Evolutionary conservation across 495 filamentous ascomycete species (phyloP).

Genomic region (Cladorrhinum samala): DNA sequence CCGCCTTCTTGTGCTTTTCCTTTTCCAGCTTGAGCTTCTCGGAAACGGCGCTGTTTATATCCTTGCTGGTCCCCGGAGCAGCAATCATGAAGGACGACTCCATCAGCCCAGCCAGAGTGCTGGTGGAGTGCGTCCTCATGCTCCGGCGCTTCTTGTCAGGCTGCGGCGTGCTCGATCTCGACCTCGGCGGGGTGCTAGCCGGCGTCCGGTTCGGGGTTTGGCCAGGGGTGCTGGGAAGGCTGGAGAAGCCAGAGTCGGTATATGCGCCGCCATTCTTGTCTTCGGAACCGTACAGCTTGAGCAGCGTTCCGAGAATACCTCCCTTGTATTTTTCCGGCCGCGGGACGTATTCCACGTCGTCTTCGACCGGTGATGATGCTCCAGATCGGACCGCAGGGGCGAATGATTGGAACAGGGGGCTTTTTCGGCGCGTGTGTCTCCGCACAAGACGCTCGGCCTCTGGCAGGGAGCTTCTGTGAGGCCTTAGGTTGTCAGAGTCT

Average conservation of each 20-base stretch:
- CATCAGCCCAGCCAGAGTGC: slow-evolving; percentile 49
- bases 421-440: slow-evolving; percentile 17
- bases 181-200: slow-evolving; percentile 27
- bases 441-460: slow-evolving; percentile 22
- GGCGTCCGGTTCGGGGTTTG: slow-evolving; percentile 27
- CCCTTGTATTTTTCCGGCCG: slow-evolving; percentile 64
- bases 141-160: slow-evolving; percentile 43
- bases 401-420: slow-evolving; percentile 11
- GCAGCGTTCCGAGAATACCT: slow-evolving; percentile 68
- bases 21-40: slow-evolving; percentile 32
- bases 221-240: slow-evolving; percentile 21
- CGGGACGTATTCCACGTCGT: slow-evolving; percentile 57
- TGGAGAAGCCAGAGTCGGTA: slow-evolving; percentile 21
- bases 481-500: slow-evolving; percentile 5
- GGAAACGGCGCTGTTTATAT: slow-evolving; percentile 26
- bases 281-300: slow-evolving; percentile 63
- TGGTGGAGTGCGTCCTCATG: slow-evolving; percentile 29
- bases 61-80: slow-evolving; percentile 22
- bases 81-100: slow-evolving; percentile 48
- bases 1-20: slow-evolving; percentile 35
- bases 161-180: slow-evolving; percentile 52
- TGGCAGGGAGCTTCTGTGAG: slow-evolving; percentile 16
- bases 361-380: slow-evolving; percentile 30
- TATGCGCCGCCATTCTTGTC: slow-evolving; percentile 8
- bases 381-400: slow-evolving; percentile 12